These are phyloP conservation scores for Fusarium illudens DNA, from an alignment of 2,329 filamentous ascomycete species.

Conservation along the genomic window DNA sequence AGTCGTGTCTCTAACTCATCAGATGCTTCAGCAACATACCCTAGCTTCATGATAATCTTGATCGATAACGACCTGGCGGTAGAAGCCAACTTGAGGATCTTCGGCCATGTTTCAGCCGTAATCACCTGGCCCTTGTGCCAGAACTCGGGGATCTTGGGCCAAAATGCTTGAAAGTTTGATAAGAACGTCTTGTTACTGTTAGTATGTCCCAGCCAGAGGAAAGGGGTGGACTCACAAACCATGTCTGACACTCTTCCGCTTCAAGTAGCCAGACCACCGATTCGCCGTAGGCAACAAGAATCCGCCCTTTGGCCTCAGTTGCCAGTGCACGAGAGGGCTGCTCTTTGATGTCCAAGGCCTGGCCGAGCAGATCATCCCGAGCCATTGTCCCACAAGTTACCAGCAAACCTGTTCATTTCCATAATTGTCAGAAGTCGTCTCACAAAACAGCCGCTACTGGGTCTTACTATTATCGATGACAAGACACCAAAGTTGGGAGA, in stretches of 20 bases:
- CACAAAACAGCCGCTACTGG: not conserved
- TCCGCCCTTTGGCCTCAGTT: conserved; percentile 29
- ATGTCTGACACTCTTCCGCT: conserved; percentile 52
- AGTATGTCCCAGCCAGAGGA: not conserved
- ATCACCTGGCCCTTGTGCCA: conserved; percentile 45
- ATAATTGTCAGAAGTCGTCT: not conserved
- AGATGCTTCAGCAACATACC: conserved; percentile 11
- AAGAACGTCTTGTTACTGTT: conserved; percentile 47
- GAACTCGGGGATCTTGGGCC: conserved; percentile 52
- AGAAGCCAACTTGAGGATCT: conserved; percentile 42
- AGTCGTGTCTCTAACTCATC: not conserved
- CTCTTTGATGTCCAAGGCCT: conserved; percentile 43
- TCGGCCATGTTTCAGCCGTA: conserved; percentile 42
- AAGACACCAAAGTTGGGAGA: conserved; percentile 59
- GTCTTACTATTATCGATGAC: conserved; percentile 54
- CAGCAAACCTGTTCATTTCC: conserved; percentile 44
- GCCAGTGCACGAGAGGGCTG: conserved; percentile 41
- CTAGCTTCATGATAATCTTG: conserved; percentile 37
- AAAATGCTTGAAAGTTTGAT: conserved; percentile 54
- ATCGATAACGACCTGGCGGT: conserved; percentile 26
- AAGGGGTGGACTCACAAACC: conserved; percentile 51
- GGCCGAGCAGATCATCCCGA: conserved; percentile 45
- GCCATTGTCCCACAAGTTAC: conserved; percentile 54
- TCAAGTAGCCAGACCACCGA: conserved; percentile 51
- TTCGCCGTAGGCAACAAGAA: conserved; percentile 48